Conservation (phyloP, 352 stramenopile species). For the Globisporangium canariense region DNA sequence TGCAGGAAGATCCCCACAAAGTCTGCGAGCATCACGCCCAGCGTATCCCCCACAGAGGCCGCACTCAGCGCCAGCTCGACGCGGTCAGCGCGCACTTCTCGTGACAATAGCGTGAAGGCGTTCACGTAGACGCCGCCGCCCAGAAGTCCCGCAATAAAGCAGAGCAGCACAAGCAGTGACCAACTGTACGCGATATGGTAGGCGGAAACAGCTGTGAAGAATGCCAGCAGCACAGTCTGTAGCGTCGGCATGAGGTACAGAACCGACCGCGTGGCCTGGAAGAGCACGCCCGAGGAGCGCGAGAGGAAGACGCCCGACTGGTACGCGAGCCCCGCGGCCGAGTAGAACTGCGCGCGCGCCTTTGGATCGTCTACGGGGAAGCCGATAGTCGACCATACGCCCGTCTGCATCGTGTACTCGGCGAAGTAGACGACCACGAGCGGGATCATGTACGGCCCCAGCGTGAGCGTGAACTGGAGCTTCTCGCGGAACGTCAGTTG, state of each 20-base stretch:
- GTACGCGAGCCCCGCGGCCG: constrained; percentile 88
- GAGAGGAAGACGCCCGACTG: constrained; percentile 93
- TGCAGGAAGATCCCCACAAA: constrained; percentile 88
- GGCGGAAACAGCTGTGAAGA: constrained; percentile 84
- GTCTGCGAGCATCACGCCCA: constrained; percentile 90
- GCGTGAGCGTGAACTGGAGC: constrained; percentile 67
- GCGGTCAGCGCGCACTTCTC: constrained; percentile 61
- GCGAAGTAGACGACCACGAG: constrained; percentile 91
- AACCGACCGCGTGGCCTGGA: constrained; percentile 58
- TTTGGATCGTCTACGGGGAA: constrained; percentile 81
- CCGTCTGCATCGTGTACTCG: constrained; percentile 93
- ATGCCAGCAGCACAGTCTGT: constrained; percentile 80
- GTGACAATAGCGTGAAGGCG: constrained; percentile 87
- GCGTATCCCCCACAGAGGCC: constrained; percentile 86
- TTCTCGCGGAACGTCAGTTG: constrained; percentile 51
- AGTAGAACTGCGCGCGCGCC: constrained; percentile 87
- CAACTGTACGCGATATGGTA: constrained; percentile 88
- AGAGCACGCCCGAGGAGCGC: constrained; percentile 84
- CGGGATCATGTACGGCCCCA: constrained; percentile 90
- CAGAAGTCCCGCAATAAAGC: constrained; percentile 86
- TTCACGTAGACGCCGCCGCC: constrained; percentile 91
- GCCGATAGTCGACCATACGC: constrained; percentile 92
- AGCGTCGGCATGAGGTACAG: constrained; percentile 89
- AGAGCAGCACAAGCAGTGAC: constrained; percentile 69
- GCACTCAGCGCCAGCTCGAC: constrained; percentile 87